Base-by-base conservation (phyloP, 305 asterid species). In the Rubia peregrina region DNA sequence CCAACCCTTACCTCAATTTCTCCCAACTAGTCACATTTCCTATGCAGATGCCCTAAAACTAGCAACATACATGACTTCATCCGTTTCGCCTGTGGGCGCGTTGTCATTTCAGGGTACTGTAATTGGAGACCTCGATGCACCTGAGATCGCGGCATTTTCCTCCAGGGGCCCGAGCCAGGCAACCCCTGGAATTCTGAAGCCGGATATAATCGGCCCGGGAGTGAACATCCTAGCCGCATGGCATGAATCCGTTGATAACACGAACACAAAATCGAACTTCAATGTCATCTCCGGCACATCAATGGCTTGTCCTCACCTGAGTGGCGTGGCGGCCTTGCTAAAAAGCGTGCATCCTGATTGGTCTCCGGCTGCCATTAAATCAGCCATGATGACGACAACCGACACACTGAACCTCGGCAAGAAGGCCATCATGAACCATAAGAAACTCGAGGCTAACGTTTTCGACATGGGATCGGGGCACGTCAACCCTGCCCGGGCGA, bases 241-340 rank as follows among this genome's bases (percentile, higher is more conserved):
- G 83, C 79, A 73, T 0, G 0, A 17, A 10, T 76, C 93, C 0
- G 55, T 84, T 0, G 88, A 81, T 61, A 75, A 22, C 55, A 67
- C 70, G 0, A 78, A 75, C 62, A 49, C 79, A 16, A 80, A 78
- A 9, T 48, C 81, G 3, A 75, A 72, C 24, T 85, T 87, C 77
- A 82, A 84, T 51, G 63, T 85, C 0, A 38, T 81, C 6, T 89
- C 90, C 0, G 90, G 95, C 0, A 89, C 92, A 3, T 87, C 91
- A 0, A 79, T 85, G 92, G 63, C 92, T 0, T 85, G 92, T 74
- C 90, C 96, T 1, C 92, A 87, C 76, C 90, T 89, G 1, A 85
- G 88, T 26, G 91, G 96, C 0, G 71, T 87, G 1, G 89, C 88
- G 1, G 92, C 89, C 0, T 26, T 89, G 76, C 78, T 89, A 33